These are phyloP conservation scores for Penicillium riverlandense DNA, from an alignment of 495 filamentous ascomycete species.

Conservation along the genomic window DNA sequence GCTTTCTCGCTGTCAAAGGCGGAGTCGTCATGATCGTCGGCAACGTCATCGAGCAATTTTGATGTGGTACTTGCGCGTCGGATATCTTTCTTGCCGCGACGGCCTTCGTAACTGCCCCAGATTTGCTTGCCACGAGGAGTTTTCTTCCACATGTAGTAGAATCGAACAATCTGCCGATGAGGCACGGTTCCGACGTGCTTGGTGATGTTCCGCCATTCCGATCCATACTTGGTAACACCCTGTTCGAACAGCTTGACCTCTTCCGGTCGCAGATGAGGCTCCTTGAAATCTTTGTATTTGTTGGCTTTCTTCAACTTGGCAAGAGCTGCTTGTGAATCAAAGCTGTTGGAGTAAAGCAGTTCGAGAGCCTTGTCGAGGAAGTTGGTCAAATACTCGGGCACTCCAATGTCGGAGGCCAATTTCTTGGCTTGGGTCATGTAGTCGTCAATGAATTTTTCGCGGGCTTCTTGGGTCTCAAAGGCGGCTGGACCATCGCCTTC, in stretches of 20 bases:
- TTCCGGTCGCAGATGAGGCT: slow-evolving; percentile 70
- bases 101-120: slow-evolving; percentile 80
- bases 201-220: slow-evolving; percentile 76
- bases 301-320: slow-evolving; percentile 57
- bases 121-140: slow-evolving; percentile 75
- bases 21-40: slow-evolving; percentile 89
- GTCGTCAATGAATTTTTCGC: slow-evolving; percentile 55
- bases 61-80: slow-evolving; percentile 44
- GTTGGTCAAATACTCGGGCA: slow-evolving; percentile 70
- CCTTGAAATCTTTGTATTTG: slow-evolving; percentile 70
- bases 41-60: slow-evolving; percentile 84
- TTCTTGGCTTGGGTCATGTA: slow-evolving; percentile 65
- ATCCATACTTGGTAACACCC: slow-evolving; percentile 82
- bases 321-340: slow-evolving; percentile 66
- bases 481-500: slow-evolving; percentile 39
- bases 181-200: slow-evolving; percentile 71
- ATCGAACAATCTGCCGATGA: slow-evolving; percentile 74
- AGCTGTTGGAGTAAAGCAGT: slow-evolving; percentile 62
- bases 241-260: slow-evolving; percentile 91
- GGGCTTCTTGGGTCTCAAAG: slow-evolving; percentile 30
- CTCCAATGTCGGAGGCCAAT: slow-evolving; percentile 53
- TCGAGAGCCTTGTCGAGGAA: slow-evolving; percentile 81
- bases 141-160: slow-evolving; percentile 99
- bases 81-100: slow-evolving; percentile 83
- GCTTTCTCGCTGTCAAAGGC: slow-evolving; percentile 94